Conservation (phyloP, 208 protist species). For the Crithidia acanthocephali region DNA sequence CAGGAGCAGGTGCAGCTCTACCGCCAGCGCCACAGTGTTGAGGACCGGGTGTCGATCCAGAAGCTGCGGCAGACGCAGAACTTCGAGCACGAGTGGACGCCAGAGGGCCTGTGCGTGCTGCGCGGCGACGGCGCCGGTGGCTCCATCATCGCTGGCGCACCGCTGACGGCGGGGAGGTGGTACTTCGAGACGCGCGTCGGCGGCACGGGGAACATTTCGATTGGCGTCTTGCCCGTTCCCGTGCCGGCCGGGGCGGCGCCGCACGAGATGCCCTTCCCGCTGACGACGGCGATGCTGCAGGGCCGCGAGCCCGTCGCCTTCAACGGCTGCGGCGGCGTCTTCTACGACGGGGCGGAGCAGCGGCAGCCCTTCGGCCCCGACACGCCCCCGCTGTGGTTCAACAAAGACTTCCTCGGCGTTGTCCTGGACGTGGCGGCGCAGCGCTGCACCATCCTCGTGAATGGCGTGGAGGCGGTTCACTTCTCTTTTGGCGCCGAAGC, state of each 20-base stretch:
- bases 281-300: slow-evolving; percentile 24
- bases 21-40: slow-evolving; percentile 46
- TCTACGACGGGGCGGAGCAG: slow-evolving; percentile 34
- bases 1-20: slow-evolving; percentile 75
- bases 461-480: slow-evolving; percentile 52
- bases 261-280: slow-evolving; percentile 21
- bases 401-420: slow-evolving; percentile 83
- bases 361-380: slow-evolving; percentile 15
- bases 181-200: slow-evolving; percentile 90
- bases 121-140: slow-evolving; percentile 49
- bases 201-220: slow-evolving; percentile 59
- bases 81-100: slow-evolving; percentile 75
- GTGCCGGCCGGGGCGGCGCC: slow-evolving; percentile 3
- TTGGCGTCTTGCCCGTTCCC: slow-evolving; percentile 73
- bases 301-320: slow-evolving; percentile 58
- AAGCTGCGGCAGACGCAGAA: slow-evolving; percentile 57
- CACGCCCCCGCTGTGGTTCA: slow-evolving; percentile 51
- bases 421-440: slow-evolving; percentile 70
- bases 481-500: slow-evolving; percentile 58
- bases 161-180: slow-evolving; percentile 77
- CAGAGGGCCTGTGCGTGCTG: slow-evolving; percentile 67
- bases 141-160: slow-evolving; percentile 58
- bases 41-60: slow-evolving; percentile 66
- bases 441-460: slow-evolving; percentile 71
- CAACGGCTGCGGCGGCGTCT: slow-evolving; percentile 73